Evolutionary conservation across 805 yeast genomes (phyloP), one percentile per base, ranked within the genome.

Genomic region (Wickerhamiella dianesei): DNA sequence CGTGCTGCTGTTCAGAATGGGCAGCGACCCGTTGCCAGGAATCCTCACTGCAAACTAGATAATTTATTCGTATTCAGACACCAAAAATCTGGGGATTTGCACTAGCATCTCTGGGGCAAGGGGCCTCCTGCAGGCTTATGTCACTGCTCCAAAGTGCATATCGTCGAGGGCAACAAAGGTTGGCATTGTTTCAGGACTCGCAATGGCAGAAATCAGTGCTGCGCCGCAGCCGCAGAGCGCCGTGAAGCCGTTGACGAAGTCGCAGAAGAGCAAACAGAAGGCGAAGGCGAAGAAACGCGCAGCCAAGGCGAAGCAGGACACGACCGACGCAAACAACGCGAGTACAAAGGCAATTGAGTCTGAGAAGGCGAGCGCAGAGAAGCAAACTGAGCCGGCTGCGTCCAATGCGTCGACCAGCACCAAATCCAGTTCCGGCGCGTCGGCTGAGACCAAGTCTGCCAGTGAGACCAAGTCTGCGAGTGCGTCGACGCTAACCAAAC

Each of bases 21-120:
- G 84, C 17, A 62, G 63, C 54, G 80, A 77, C 53, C 74, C 78
- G 40, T 69, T 80, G 51, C 86, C 87, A 16, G 84, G 85, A 20
- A 77, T 79, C 25, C 71, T 80, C 55, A 74, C 29, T 21, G 52
- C 53, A 39, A 21, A 8, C 25, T 19, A 12, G 25, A 17, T 39
- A 19, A 19, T 19, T 39, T 39, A 39, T 39, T 39, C 32, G 32
- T 25, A 6, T 6, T 25, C 12, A 25, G 32, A 25, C 12, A 25
- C 9, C 32, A 25, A 25, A 25, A 25, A 25, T 6, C 9, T 25
- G 32, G 32, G 32, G 32, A 25, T 25, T 25, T 12, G 32, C 32
- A 25, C 32, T n/a, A n/a, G n/a, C n/a, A n/a, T n/a, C n/a, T 25
- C 32, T 25, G 32, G 32, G 32, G 32, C 32, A 25, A 25, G 32